Evolutionary conservation across 2,329 filamentous ascomycete genomes (phyloP).

Genomic region (Cryoendolithus antarcticus): DNA sequence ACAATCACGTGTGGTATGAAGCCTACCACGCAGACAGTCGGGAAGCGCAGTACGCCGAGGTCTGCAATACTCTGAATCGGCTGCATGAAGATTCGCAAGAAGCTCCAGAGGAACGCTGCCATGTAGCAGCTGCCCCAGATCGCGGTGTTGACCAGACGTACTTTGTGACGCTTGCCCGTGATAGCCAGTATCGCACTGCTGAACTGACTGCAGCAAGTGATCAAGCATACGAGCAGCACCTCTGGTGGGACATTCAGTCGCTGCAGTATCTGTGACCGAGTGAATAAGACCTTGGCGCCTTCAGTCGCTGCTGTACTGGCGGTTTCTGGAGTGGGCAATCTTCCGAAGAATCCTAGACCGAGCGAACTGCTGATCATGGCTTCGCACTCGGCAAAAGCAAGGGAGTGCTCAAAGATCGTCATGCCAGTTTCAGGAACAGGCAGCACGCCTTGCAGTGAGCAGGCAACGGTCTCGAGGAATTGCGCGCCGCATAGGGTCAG

Average conservation of each 20-base stretch:
- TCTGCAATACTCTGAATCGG: conserved; percentile 47
- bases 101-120: conserved; percentile 68
- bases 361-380: conserved; percentile 72
- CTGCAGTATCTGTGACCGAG: conserved; percentile 46
- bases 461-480: conserved; percentile 78
- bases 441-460: conserved; percentile 71
- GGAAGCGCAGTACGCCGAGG: conserved; percentile 67
- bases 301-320: conserved; percentile 18
- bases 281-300: conserved; percentile 14
- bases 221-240: conserved; percentile 69
- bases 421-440: conserved; percentile 82
- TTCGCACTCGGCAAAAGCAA: conserved; percentile 93
- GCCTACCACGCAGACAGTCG: conserved; percentile 86
- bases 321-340: conserved; percentile 31
- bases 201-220: conserved; percentile 82
- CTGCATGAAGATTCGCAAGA: conserved; percentile 33
- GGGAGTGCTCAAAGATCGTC: conserved; percentile 90
- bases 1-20: conserved; percentile 93
- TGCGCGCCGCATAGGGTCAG: conserved; percentile 59
- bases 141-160: conserved; percentile 73
- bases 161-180: conserved; percentile 64
- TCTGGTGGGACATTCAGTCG: conserved; percentile 82
- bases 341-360: conserved; percentile 56
- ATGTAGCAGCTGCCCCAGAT: conserved; percentile 90
- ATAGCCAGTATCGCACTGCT: conserved; percentile 74